These are phyloP conservation scores for Aureobasidium mangrovei DNA, from an alignment of 2,329 filamentous ascomycete species.

Conservation along the genomic window DNA sequence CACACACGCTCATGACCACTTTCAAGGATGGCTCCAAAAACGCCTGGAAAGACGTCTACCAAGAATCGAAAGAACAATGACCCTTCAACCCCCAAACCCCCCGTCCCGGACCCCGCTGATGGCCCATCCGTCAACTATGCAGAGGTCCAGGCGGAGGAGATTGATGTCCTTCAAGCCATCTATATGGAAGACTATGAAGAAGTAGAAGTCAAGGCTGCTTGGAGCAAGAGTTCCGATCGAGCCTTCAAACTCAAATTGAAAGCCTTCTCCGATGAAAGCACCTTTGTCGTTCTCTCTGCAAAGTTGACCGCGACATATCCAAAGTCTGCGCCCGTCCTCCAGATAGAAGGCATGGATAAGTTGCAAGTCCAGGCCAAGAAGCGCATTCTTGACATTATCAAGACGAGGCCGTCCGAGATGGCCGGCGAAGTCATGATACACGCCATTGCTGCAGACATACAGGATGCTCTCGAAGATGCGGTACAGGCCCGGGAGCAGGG, in stretches of 20 bases:
- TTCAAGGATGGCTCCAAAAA: constrained; percentile 40
- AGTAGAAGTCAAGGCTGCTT: constrained; percentile 63
- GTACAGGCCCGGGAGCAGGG: constrained; percentile 64
- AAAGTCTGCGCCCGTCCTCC: constrained; percentile 67
- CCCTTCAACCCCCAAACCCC: constrained; percentile 16
- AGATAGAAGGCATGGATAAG: constrained; percentile 53
- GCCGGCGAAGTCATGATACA: constrained; percentile 58
- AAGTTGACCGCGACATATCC: constrained; percentile 86
- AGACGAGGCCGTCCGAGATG: constrained; percentile 57
- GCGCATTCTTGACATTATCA: constrained; percentile 61
- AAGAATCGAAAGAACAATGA: constrained; percentile 21
- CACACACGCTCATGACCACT: constrained; percentile 16
- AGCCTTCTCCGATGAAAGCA: constrained; percentile 62
- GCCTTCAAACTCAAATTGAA: constrained; percentile 73
- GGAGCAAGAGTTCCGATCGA: constrained; percentile 78
- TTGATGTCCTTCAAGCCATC: constrained; percentile 76
- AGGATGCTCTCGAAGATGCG: constrained; percentile 75
- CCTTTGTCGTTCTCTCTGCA: constrained; percentile 63
- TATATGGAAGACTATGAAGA: constrained; percentile 82
- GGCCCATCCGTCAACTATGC: constrained; percentile 55
- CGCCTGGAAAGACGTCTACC: constrained; percentile 31
- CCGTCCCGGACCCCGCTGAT: constrained; percentile 2
- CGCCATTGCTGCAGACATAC: constrained; percentile 50
- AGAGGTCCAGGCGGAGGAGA: constrained; percentile 79
- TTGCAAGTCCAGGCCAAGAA: constrained; percentile 63